phyloP scores from a whole-genome alignment of 495 filamentous ascomycete genomes.

The Daldinia vernicosa region DNA sequence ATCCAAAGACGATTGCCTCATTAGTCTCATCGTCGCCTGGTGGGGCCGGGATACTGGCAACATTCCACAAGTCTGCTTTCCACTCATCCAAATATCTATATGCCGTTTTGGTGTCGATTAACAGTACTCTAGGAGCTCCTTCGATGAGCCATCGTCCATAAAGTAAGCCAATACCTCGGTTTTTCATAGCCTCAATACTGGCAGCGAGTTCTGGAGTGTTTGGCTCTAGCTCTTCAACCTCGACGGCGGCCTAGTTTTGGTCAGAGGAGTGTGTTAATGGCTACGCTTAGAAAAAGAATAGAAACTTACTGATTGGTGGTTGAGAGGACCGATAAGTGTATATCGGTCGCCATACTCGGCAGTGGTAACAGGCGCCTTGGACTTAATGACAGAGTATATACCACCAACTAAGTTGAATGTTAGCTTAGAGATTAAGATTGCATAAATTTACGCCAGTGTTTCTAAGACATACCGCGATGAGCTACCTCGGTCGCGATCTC shows the following conservation, averaged over 20 bases:
- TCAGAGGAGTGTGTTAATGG: conserved; percentile 28
- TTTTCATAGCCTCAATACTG: conserved; percentile 88
- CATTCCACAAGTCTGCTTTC: conserved; percentile 95
- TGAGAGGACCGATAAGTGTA: conserved; percentile 93
- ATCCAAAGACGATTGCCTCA: conserved; percentile 97
- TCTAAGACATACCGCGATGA: conserved; percentile 75
- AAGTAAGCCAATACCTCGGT: conserved; percentile 86
- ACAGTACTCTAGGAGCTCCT: conserved; percentile 88
- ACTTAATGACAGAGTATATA: conserved; percentile 99
- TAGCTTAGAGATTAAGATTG: conserved; percentile 8
- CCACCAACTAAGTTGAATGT: conserved; percentile 75
- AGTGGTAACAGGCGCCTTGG: conserved; percentile 96
- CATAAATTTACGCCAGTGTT: not conserved
- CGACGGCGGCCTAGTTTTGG: conserved; percentile 77
- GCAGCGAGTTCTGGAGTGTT: conserved; percentile 79
- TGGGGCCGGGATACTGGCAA: conserved; percentile 89
- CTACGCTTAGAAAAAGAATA: not conserved
- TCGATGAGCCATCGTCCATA: conserved; percentile 99
- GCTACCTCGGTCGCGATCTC: conserved; percentile 97
- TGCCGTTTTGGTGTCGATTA: conserved; percentile 94
- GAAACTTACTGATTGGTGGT: conserved; percentile 77
- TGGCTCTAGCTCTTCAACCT: conserved; percentile 91
- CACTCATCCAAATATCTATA: conserved; percentile 94
- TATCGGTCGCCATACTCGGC: conserved; percentile 98
- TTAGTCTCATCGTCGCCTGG: conserved; percentile 94